These are phyloP conservation scores for Bothriochloa decipiens DNA, from an alignment of 176 grass and related monocot genomes.

Conservation along the genomic window DNA sequence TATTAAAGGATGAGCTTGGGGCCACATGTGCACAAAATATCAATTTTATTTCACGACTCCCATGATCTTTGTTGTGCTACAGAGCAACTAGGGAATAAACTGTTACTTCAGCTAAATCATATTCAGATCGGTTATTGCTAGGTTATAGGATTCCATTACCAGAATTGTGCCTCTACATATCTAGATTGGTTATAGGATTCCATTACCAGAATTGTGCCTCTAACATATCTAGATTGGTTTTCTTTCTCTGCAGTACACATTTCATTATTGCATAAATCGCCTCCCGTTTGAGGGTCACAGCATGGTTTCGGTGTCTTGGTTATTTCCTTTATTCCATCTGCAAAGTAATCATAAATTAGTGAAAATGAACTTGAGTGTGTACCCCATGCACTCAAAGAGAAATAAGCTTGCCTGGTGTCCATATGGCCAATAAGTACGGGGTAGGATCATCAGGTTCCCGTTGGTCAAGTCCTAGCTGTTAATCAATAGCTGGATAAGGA, in stretches of 20 bases:
- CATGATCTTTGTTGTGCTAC: neutral
- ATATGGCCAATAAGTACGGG: slow-evolving; percentile 82
- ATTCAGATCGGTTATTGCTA: slow-evolving; percentile 34
- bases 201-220: slow-evolving; percentile 87
- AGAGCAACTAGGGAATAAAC: neutral
- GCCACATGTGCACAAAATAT: neutral
- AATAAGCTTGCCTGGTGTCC: slow-evolving; percentile 65
- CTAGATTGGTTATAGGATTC: slow-evolving; percentile 51
- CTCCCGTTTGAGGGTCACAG: slow-evolving; percentile 46
- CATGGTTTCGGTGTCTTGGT: slow-evolving; percentile 46
- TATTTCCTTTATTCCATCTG: slow-evolving; percentile 68
- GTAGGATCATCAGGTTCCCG: slow-evolving; percentile 82
- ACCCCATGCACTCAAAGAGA: slow-evolving; percentile 16
- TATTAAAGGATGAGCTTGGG: neutral
- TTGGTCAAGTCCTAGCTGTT: slow-evolving; percentile 74
- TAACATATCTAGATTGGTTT: slow-evolving; percentile 70
- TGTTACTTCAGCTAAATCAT: slow-evolving; percentile 32
- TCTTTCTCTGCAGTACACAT: slow-evolving; percentile 52
- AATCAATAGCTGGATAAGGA: slow-evolving; percentile 50
- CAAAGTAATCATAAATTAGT: slow-evolving; percentile 31
- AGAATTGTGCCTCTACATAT: slow-evolving; percentile 84
- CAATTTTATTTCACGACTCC: neutral
- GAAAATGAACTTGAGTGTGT: slow-evolving; percentile 3
- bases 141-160: slow-evolving; percentile 57
- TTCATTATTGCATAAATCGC: slow-evolving; percentile 54